phyloP scores from a whole-genome alignment of 805 yeast species.

The Ascoidea tarda region DNA sequence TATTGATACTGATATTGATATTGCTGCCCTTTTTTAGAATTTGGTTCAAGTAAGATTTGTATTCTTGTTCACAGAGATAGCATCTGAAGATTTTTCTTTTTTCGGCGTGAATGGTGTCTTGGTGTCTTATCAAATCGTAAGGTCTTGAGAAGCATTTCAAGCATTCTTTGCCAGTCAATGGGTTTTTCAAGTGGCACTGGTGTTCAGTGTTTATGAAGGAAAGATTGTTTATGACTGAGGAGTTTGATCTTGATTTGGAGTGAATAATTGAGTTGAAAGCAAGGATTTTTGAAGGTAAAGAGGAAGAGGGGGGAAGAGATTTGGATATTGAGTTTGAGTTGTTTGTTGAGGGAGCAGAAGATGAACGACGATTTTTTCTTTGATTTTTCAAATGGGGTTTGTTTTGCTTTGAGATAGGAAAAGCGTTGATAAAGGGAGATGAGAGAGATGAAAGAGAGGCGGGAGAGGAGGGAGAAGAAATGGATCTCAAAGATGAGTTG shows the following conservation, averaged over 20 bases:
- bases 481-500: too few relatives aligned
- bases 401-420: neutral
- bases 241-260: neutral
- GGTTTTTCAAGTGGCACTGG: slow-evolving; percentile 44
- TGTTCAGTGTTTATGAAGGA: slow-evolving; percentile 12
- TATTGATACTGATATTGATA: too few relatives aligned
- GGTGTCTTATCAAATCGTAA: slow-evolving; percentile 88
- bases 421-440: neutral
- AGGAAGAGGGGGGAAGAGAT: neutral
- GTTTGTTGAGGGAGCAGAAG: neutral
- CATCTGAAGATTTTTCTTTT: slow-evolving; percentile 80
- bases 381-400: neutral
- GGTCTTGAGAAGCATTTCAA: slow-evolving; percentile 81
- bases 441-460: neutral
- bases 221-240: neutral
- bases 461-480: too few relatives aligned
- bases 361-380: too few relatives aligned
- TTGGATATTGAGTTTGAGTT: neutral
- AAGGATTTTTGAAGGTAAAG: neutral
- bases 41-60: slow-evolving; percentile 30
- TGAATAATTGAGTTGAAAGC: neutral
- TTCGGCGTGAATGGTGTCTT: slow-evolving; percentile 88
- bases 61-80: slow-evolving; percentile 58
- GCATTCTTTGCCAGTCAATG: slow-evolving; percentile 51
- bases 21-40: neutral